Evolutionary conservation across 1,284 basidiomycete genomes (phyloP), one percentile per base, ranked within the genome.

Genomic region (Singerocomus rubriflavus): DNA sequence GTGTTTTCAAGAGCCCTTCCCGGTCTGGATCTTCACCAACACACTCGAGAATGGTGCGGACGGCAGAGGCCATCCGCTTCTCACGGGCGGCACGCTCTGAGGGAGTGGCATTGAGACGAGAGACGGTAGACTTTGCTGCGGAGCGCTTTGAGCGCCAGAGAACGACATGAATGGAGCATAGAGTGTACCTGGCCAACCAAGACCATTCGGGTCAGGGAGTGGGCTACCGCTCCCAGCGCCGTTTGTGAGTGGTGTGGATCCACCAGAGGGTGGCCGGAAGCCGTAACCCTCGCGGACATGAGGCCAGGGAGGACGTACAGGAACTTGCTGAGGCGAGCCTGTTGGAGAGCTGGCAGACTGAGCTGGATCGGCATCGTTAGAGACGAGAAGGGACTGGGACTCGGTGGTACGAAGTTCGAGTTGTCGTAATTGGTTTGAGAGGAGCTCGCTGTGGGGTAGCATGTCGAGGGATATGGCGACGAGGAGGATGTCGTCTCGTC

Each of bases 1-100:
- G 97, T 1, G 97, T 99, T 58, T 87, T 83, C 43, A 85, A 74
- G 29, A 99, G 77, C 9, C 97, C 97, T 64, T 96, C 93, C 38
- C 97, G 81, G 65, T 94, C 84, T 2, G 97, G 97, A 74, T 99
- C 97, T 72, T 99, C 97, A 44, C 97, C 97, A 53, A 99, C 93
- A 67, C 95, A 98, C 65, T 98, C 94, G 41, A 99, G 82, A 31
- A 99, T 87, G 25, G 91, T 93, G 42, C 91, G 84, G 53, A 99
- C 89, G 4, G 97, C 97, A 44, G 75, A 76, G 3, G 89, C 79
- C 60, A 99, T 84, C 53, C 85, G 88, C 55, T 82, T 76, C 66
- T 95, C 85, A 47, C 93, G 81, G 38, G 75, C 83, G 2, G 74
- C 73, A 48, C 81, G 83, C 69, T 96, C 88, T 43, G 78, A 79